Conservation (phyloP, 352 stramenopile genomes). For the Pythium rishiriense region DNA sequence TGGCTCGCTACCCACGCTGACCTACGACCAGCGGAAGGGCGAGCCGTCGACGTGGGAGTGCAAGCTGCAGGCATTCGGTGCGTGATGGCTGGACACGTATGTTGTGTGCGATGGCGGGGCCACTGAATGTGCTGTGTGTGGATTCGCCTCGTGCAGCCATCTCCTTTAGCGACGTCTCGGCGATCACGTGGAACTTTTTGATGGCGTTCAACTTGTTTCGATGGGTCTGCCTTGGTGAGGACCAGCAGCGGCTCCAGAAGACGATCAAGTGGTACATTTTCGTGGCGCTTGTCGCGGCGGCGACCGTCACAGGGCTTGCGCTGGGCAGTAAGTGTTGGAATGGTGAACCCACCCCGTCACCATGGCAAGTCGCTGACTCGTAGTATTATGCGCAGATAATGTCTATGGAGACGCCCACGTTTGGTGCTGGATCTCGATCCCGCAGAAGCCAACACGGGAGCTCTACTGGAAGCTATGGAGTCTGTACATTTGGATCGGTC, state of each 20-base stretch:
- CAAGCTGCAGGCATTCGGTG: constrained; percentile 74
- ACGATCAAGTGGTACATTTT: constrained; percentile 83
- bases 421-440: constrained; percentile 77
- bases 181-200: constrained; percentile 84
- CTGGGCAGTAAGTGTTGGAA: constrained; percentile 31
- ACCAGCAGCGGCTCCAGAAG: constrained; percentile 80
- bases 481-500: constrained; percentile 78
- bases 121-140: constrained; percentile 1
- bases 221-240: constrained; percentile 83
- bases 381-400: constrained; percentile 45
- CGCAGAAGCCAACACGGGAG: constrained; percentile 44
- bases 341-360: not conserved
- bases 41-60: constrained; percentile 61
- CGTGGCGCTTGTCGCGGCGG: constrained; percentile 49
- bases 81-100: too few species aligned
- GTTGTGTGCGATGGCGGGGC: not conserved
- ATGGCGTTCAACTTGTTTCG: constrained; percentile 84
- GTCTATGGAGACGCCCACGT: constrained; percentile 67
- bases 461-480: constrained; percentile 73
- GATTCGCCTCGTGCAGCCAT: constrained; percentile 44
- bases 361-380: too few species aligned
- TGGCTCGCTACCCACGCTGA: constrained; percentile 60
- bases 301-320: constrained; percentile 48
- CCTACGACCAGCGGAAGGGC: constrained; percentile 55
- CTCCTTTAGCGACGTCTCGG: constrained; percentile 68